Evolutionary conservation across 495 filamentous ascomycete species (phyloP).

Genomic region (Talaromyces adpressus): DNA sequence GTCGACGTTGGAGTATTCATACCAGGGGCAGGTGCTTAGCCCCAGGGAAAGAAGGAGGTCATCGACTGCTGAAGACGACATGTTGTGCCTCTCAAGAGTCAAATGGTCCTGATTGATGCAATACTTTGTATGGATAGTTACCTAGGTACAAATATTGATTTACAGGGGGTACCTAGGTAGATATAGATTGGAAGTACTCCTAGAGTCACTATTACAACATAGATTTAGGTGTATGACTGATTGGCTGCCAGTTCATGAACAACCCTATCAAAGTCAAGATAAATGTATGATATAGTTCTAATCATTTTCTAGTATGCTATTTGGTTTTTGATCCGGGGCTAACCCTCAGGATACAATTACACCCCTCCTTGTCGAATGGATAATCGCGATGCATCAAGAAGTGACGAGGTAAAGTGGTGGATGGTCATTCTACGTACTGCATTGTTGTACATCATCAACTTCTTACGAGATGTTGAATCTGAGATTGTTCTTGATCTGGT

Average conservation of each 20-base stretch:
- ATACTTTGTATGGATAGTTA: background rate
- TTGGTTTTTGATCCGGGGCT: too few relatives aligned
- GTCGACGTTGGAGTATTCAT: background rate
- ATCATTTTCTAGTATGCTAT: too few relatives aligned
- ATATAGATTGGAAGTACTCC: background rate
- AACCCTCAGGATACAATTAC: too few relatives aligned
- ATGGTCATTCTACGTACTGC: background rate
- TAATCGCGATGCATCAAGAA: too few relatives aligned
- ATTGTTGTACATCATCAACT: background rate
- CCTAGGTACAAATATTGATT: background rate
- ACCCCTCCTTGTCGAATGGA: too few relatives aligned
- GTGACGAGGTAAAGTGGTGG: too few relatives aligned
- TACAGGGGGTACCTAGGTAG: too few relatives aligned
- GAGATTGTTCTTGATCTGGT: background rate
- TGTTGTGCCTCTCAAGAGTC: background rate
- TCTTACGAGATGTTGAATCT: background rate
- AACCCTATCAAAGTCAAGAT: background rate
- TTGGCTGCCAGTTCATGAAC: background rate
- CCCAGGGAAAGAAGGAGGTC: background rate
- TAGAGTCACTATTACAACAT: background rate
- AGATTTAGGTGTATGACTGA: too few relatives aligned
- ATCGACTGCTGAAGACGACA: background rate
- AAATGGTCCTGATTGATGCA: background rate
- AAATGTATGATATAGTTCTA: too few relatives aligned
- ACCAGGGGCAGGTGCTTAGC: background rate